These are phyloP conservation scores for Blastocrithidia nonstop DNA, from an alignment of 208 protist genomes.

Conservation along the genomic window DNA sequence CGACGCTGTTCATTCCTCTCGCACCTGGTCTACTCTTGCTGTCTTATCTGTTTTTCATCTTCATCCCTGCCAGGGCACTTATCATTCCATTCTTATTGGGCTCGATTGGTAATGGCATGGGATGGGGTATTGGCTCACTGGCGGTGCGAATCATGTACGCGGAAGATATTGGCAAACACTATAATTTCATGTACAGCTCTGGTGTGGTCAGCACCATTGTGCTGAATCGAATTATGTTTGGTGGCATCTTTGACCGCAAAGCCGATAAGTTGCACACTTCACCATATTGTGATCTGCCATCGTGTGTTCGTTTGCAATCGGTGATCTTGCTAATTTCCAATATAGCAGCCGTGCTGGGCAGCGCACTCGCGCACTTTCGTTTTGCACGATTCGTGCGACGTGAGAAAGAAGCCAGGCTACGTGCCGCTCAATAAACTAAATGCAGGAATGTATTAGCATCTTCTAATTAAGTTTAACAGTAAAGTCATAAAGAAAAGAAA, in stretches of 20 bases:
- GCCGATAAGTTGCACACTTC: slow-evolving; percentile 8
- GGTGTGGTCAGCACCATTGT: slow-evolving; percentile 49
- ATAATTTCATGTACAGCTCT: slow-evolving; percentile 64
- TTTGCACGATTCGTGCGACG: slow-evolving; percentile 29
- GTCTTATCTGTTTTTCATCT: slow-evolving; percentile 36
- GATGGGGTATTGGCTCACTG: slow-evolving; percentile 37
- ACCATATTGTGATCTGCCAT: slow-evolving; percentile 23
- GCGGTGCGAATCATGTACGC: slow-evolving; percentile 51
- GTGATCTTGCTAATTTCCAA: slow-evolving; percentile 64
- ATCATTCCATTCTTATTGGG: slow-evolving; percentile 45
- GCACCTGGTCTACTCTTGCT: slow-evolving; percentile 14
- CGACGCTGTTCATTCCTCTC: slow-evolving; percentile 32
- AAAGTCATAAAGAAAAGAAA: slow-evolving; percentile 3
- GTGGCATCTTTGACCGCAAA: slow-evolving; percentile 51
- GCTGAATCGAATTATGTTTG: slow-evolving; percentile 70
- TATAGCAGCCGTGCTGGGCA: slow-evolving; percentile 13
- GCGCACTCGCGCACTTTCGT: slow-evolving; percentile 24
- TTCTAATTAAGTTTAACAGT: too few relatives aligned
- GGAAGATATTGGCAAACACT: slow-evolving; percentile 62
- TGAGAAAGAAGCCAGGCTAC: slow-evolving; percentile 4
- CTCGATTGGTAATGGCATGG: slow-evolving; percentile 40
- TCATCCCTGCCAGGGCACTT: slow-evolving; percentile 26
- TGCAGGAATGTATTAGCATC: background rate
- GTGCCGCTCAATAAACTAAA: background rate
- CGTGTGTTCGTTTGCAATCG: slow-evolving; percentile 47